Base-by-base conservation (phyloP, 345 rosid genomes). In the Lepidium africanum region DNA sequence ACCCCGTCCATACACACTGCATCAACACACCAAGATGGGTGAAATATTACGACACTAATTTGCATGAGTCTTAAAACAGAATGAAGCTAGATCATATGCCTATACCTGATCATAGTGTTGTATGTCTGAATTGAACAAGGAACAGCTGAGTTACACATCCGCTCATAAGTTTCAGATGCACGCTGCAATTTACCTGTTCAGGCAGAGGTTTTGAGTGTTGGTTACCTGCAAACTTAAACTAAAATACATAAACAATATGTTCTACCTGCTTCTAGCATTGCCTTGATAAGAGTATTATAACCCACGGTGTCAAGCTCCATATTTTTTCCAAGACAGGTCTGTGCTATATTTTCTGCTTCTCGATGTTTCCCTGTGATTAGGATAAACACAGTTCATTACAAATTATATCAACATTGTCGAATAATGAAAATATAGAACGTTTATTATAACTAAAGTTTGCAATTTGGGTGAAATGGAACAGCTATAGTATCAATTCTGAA, bases 221-320 rank as follows among this genome's bases (percentile, higher is more conserved):
- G 76, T 53, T 55, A 51, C 38, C 14, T 6, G 38, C 51, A 27
- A 21, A 33, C 62, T 61, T 59, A 11, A 33, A 56, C 50, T 50
- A 42, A 49, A 51, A 19, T 45, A 10, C 62, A 17, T 33, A 63
- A 59, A 25, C 1, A 10, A 53, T 32, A 61, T 46, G 37, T 35
- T 63, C 49, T 58, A 88, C 97, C 96, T 86, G 97, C 91, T 88
- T 77, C 79, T 56, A 86, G 79, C 92, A 88, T 88, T 59, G 92
- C 92, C 86, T 85, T 91, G 62, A 91, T 88, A 79, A 88, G 86
- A 41, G 88, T 88, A 75, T 91, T 91, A 75, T 82, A 88, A 11
- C 87, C 86, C 69, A 88, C 87, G 1, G 92, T 86, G 72, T 91
- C 97, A 73, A 91, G 86, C 75, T 79, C 84, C 75, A 79, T 57